Base-by-base conservation (phyloP, 371 early-diverging fungal genomes). In the Dentiscutata heterogama region DNA sequence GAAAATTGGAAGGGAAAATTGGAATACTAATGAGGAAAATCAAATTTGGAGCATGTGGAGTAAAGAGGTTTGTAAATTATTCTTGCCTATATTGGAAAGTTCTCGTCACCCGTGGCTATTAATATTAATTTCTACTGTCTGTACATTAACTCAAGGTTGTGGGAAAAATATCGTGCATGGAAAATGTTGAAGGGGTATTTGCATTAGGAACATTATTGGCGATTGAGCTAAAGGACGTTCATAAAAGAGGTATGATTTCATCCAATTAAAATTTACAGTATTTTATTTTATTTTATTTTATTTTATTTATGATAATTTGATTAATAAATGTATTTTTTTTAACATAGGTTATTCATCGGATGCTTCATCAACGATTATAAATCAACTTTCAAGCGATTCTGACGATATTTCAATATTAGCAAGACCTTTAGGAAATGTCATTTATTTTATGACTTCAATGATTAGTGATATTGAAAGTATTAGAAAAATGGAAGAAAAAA, bases 341-440 rank as follows among this genome's bases (percentile, higher is more conserved):
- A 2, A 56, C 22, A 80, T 83, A 82, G 94, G 94, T 1, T 95
- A 95, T 84, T 87, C 89, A 0, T 93, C 94, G 0, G 83, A 84
- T 61, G 82, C 94, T 27, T 86, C 88, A 39, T 88, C 90, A 80
- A 93, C 93, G 83, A 85, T 95, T 27, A 86, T 94, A 78, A 85
- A 86, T 22, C 92, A 94, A 78, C 87, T 93, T 80, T 82, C 86
- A 13, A 85, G 86, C 82, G 84, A 83, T 67, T 83, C 88, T 31
- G 78, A 83, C 7, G 85, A 88, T 42, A 83, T 90, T 53, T 86
- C 89, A 50, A 84, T 94, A 51, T 94, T 89, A 83, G 90, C 89
- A 22, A 87, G 96, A 50, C 94, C 95, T 0, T 84, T 96, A 18
- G 96, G 96, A 14, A 94, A 95, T 81, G 91, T 94, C 7, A 87